Percentiles rank a stretch among this genome's conserved stretches.
Conservation (phyloP, 2,329 filamentous ascomycete genomes). For the Botrytis fabae region DNA sequence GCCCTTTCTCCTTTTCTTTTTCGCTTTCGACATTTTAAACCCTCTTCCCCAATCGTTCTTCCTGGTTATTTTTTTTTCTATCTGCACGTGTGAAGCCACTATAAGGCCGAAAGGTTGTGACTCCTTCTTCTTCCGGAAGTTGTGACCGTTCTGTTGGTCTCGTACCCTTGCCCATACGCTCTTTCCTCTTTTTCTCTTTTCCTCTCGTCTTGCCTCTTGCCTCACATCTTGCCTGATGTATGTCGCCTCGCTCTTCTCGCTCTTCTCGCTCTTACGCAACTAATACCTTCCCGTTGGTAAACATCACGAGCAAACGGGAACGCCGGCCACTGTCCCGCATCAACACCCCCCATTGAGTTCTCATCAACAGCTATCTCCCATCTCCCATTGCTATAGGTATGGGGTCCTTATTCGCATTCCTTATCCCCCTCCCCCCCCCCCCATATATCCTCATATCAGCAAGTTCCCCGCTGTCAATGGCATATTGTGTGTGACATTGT, state of each 20-base stretch:
- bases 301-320: neutral
- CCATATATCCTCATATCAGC: neutral
- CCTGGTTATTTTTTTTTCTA: neutral
- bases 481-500: constrained; percentile 1
- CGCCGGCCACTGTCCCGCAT: neutral
- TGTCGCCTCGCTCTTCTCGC: neutral
- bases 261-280: neutral
- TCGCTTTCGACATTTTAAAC: neutral
- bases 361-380: neutral
- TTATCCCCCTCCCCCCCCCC: neutral
- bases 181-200: neutral
- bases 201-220: neutral
- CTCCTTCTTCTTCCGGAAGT: constrained; percentile 11
- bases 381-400: neutral
- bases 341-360: neutral
- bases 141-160: constrained; percentile 4
- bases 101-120: constrained; percentile 2
- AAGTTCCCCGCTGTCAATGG: constrained; percentile 3
- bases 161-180: neutral
- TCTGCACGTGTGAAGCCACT: constrained; percentile 11
- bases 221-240: neutral
- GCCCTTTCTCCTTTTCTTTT: neutral
- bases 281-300: neutral
- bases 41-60: neutral
- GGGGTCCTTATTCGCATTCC: neutral